Percentiles rank a stretch among this genome's conserved stretches.
Conservation (phyloP, 2,329 filamentous ascomycete species). For the Myriosclerotinia curreyana region DNA sequence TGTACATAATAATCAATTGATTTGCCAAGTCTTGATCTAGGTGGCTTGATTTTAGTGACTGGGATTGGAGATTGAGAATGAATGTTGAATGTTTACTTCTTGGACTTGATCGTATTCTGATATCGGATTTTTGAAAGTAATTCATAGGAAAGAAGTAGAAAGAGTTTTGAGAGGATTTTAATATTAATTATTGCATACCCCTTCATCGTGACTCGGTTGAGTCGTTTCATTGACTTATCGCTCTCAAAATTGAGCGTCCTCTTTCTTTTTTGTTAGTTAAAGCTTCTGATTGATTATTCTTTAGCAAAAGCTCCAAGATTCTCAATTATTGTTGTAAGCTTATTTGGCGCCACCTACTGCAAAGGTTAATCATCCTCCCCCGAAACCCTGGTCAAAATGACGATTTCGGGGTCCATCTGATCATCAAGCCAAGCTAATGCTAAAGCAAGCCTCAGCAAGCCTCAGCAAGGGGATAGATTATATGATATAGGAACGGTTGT, state of each 20-base stretch:
- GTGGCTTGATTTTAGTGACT: conserved; percentile 15
- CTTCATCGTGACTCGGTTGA: conserved; percentile 8
- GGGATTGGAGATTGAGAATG: conserved; percentile 15
- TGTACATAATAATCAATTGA: background rate
- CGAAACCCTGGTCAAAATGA: conserved; percentile 15
- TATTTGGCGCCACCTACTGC: conserved; percentile 15
- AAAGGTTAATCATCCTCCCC: conserved; percentile 4
- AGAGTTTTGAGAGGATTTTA: background rate
- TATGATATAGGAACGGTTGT: conserved; percentile 5
- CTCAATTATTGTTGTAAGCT: conserved; percentile 3
- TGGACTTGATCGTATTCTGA: background rate
- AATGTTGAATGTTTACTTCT: conserved; percentile 12
- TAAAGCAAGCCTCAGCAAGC: conserved; percentile 16
- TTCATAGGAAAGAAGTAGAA: background rate
- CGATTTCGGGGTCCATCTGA: conserved; percentile 20
- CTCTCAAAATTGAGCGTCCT: background rate
- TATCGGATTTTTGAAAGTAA: background rate
- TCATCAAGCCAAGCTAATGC: conserved; percentile 5
- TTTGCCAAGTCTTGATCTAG: conserved; percentile 18
- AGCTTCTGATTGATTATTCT: background rate
- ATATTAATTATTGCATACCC: background rate
- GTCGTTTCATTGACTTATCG: background rate
- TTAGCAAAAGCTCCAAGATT: background rate
- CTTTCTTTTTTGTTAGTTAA: background rate
- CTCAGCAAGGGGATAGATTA: background rate